Base-by-base conservation (phyloP, 441 rosid genomes). In the Gossypium davidsonii region DNA sequence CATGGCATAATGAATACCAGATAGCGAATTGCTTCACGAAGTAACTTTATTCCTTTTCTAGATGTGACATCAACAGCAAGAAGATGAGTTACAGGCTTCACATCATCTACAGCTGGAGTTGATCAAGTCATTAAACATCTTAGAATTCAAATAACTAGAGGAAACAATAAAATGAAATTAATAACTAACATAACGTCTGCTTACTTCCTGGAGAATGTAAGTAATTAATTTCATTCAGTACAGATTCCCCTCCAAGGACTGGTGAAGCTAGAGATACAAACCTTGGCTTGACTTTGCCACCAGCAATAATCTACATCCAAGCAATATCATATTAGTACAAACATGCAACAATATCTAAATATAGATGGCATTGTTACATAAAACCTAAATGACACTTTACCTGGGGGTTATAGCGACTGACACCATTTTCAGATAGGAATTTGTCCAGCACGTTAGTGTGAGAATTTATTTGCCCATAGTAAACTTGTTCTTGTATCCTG, bases 81-180 rank as follows among this genome's bases (percentile, higher is more conserved):
- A 84, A 96, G 91, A 89, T 96, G 99, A 75, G 99, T 90, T 69
- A 96, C 97, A 46, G 96, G 89, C 87, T 96, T 96, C 88, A 96
- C 79, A 78, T 93, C 89, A 77, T 93, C 97, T 44, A 81, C 48
- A 72, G 96, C 99, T 96, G 89, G 44, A 78, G 81, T 76, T 55
- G 66, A 76, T 79, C 74, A 60, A 78, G 39, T 39, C 77, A 57
- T 71, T 65, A 70, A 72, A 76, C 37, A 64, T 56, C 57, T 79
- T 76, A 83, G 37, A 74, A 73, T 61, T 55, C 62, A 79, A 59
- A 23, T 8, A 78, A 65, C 56, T 74, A 37, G 55, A 77, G 72
- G 76, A 25, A 68, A 20, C 68, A 67, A 55, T 71, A 74, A 71
- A 17, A 57, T 26, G 63, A 70, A 51, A 9, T 15, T 44, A 62